These are phyloP conservation scores for Arabidopsis lyrata DNA, from an alignment of 441 rosid genomes.

Conservation along the genomic window DNA sequence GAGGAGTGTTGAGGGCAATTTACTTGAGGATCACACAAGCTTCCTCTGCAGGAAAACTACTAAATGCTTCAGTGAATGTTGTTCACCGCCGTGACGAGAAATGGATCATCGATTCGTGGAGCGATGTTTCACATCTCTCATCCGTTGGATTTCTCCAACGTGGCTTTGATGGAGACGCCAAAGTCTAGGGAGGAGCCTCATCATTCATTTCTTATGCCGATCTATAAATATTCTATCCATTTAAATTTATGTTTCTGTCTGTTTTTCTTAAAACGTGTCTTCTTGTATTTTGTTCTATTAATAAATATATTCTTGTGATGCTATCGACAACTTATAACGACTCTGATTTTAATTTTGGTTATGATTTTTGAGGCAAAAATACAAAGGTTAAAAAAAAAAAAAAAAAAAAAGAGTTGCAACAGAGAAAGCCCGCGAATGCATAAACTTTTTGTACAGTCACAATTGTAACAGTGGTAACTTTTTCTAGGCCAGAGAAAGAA, in stretches of 20 bases:
- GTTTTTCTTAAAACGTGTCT: neutral
- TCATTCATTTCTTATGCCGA: neutral
- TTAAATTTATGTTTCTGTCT: constrained; percentile 7
- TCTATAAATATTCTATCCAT: constrained; percentile 1
- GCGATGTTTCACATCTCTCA: constrained; percentile 48
- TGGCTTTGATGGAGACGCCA: constrained; percentile 51
- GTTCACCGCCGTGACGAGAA: constrained; percentile 29
- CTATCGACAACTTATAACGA: neutral
- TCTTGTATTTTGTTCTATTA: constrained; percentile 12
- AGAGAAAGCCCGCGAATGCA: constrained; percentile 4
- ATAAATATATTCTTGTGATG: neutral
- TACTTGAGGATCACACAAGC: constrained; percentile 45
- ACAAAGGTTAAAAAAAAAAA: too few species aligned
- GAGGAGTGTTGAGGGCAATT: constrained; percentile 56
- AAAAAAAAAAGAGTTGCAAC: neutral
- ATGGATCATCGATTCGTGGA: constrained; percentile 46
- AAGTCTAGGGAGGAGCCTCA: constrained; percentile 29
- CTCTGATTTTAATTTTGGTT: neutral
- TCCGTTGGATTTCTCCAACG: constrained; percentile 47
- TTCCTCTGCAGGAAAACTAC: constrained; percentile 48
- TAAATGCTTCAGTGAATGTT: constrained; percentile 48
- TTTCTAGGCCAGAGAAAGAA: constrained; percentile 11
- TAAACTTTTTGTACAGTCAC: constrained; percentile 1
- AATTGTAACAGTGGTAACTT: neutral
- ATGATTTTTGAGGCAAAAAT: neutral